Evolutionary conservation across 805 yeast species (phyloP).

Genomic region (Priceomyces haplophilus): DNA sequence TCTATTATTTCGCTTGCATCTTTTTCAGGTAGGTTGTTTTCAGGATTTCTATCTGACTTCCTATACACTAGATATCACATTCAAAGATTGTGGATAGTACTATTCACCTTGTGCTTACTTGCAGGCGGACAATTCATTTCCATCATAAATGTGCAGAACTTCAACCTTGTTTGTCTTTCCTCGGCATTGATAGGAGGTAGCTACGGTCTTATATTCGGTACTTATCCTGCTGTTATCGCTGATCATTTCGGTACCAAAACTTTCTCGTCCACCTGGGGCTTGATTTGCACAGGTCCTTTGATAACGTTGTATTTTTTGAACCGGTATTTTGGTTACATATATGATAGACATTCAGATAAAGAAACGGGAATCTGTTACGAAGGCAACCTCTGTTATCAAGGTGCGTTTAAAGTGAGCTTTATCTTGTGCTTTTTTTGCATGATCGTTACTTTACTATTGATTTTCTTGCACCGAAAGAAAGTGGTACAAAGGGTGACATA

Average conservation of each 20-base stretch:
- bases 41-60: conserved; percentile 67
- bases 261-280: conserved; percentile 76
- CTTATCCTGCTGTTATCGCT: conserved; percentile 72
- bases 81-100: conserved; percentile 66
- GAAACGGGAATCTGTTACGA: conserved; percentile 37
- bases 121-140: conserved; percentile 38
- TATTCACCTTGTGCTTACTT: conserved; percentile 37
- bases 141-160: conserved; percentile 23
- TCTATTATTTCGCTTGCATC: conserved; percentile 63
- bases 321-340: conserved; percentile 51
- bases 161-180: conserved; percentile 41
- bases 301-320: conserved; percentile 52
- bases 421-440: conserved; percentile 26
- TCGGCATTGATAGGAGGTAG: conserved; percentile 60
- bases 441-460: conserved; percentile 20
- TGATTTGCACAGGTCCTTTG: conserved; percentile 69
- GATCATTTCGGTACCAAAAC: conserved; percentile 66
- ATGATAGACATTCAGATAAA: conserved; percentile 44
- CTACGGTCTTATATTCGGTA: conserved; percentile 70
- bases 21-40: conserved; percentile 58
- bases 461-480: conserved; percentile 23
- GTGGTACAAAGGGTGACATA: neutral
- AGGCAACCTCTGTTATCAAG: conserved; percentile 38
- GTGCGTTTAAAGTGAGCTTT: conserved; percentile 33
- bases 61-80: conserved; percentile 48